Base-by-base conservation (phyloP, 1,139 yeast genomes). In the Chernovozyma sophiae-reginae region DNA sequence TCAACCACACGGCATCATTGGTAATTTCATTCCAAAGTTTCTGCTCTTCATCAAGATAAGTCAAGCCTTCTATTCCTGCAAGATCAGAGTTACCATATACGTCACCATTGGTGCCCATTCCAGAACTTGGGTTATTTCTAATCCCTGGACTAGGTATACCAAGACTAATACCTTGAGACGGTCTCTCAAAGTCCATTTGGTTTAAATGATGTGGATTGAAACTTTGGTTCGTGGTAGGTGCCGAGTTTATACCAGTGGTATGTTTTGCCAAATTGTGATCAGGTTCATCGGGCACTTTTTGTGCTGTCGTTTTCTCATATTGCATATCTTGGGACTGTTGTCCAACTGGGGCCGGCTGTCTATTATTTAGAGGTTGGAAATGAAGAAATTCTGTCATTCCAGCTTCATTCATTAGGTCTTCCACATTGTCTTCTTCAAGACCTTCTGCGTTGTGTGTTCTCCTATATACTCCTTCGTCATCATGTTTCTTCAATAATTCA, bases 21-120 rank as follows among this genome's bases (percentile, higher is more conserved):
- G 86, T 77, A 43, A 84, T 78, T 49, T 82, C 86, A 53, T 78
- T 77, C 90, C 94, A 80, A 36, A 86, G 57, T 48, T 82, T 74
- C 47, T 77, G 74, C 49, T 83, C 87, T 36, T 69, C 74, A 33
- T 65, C 69, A 25, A 66, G 49, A 40, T 65, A 65, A 0, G 73
- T 62, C 29, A 68, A 55, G 4, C 74, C 75, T 48, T 69, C 76
- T 28, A 70, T 68, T 4, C 73, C 74, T 1, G 66, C 62, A 38
- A 64, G 55, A 38, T 65, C 62, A 54, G 62, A 48, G 35, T 61
- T 60, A 10, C 59, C 49, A 43, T 62, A 65, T 12, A 65, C 53
- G 36, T 63, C 65, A 12, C 58, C 61, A n/a, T 45, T 41, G 11
- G 45, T 51, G 26, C 33, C 33, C 18, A 41, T 30, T 19, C 14